Base-by-base conservation (phyloP, 176 grass and related monocot species). In the Poa pratensis region DNA sequence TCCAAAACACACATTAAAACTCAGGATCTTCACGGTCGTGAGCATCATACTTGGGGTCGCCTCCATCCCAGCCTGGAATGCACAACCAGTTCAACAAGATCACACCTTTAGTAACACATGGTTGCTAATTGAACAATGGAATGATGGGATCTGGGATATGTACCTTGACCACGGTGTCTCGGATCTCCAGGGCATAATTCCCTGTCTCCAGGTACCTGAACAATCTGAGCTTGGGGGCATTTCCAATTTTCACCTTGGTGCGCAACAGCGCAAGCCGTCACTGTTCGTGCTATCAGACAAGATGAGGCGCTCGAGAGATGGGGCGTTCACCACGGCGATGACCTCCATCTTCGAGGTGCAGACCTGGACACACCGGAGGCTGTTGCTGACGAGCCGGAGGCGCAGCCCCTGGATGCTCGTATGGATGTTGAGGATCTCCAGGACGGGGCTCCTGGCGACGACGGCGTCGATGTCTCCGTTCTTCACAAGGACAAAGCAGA, bases 291-390 rank as follows among this genome's bases (percentile, higher is more conserved):
- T 27, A 4, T 28, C 9, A 4, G 59, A 62, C 59, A 62, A 8
- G 59, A 62, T 62, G 59, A 62, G 23, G 23, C 24, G 59, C 9
- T 62, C 59, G 17, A 82, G 35, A 16, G 9, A 16, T 6, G 35
- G 51, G 52, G 32, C 11, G 35, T 59, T 23, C 22, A 73, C 67
- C 22, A 82, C 22, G 0, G 22, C 4, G 37, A 73, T 82, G 67
- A 3, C 30, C 52, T 73, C 52, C 52, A 73, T 24, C 19, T 13
- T 9, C 51, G 51, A 82, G 2, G 28, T 2, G 67, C 22, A 45
- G 35, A 82, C 45, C 37, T 73, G 81, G 51, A 59, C 80, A 51
- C 67, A 83, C 3, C 68, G 68, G 37, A 83, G 80, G 23, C 35
- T 51, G 51, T 69, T 55, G 34, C 67, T 58, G 22, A 54, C 51